These are phyloP conservation scores for Ascochyta koolunga DNA, from an alignment of 2,329 filamentous ascomycete species.

Conservation along the genomic window DNA sequence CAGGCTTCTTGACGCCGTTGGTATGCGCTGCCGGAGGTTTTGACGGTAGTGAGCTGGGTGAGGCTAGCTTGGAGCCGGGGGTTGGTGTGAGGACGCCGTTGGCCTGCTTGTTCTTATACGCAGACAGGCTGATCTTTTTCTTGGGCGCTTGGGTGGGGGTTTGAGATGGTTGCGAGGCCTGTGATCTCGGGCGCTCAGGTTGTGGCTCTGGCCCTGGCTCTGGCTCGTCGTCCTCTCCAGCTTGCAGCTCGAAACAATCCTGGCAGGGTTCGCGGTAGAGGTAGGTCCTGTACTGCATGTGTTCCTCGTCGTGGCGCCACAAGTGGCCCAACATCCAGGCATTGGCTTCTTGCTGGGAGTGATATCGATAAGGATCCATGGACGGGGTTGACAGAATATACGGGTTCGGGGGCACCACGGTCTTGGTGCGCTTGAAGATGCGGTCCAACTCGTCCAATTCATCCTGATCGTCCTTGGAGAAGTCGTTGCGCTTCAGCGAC, in stretches of 20 bases:
- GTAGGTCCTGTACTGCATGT: constrained; percentile 68
- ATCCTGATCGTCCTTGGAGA: constrained; percentile 39
- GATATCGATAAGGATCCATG: constrained; percentile 52
- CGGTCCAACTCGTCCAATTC: constrained; percentile 50
- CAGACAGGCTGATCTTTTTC: constrained; percentile 67
- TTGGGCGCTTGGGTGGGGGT: constrained; percentile 54
- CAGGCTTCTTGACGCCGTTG: constrained; percentile 35
- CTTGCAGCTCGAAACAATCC: constrained; percentile 56
- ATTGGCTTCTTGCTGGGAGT: constrained; percentile 48
- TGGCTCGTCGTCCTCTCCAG: constrained; percentile 61
- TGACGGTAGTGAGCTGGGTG: constrained; percentile 32
- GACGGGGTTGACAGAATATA: constrained; percentile 58
- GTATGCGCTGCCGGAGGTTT: constrained; percentile 27
- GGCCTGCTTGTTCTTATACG: constrained; percentile 64
- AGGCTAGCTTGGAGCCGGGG: constrained; percentile 40
- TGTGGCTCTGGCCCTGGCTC: constrained; percentile 34
- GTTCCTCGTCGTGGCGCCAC: constrained; percentile 62
- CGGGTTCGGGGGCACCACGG: constrained; percentile 50
- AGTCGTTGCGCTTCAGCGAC: constrained; percentile 34
- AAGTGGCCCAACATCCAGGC: constrained; percentile 57
- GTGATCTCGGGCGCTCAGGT: constrained; percentile 44
- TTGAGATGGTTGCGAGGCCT: constrained; percentile 32
- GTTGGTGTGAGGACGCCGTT: constrained; percentile 38
- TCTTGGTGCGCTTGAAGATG: constrained; percentile 52
- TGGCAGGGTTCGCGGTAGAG: constrained; percentile 61